Base-by-base conservation (phyloP, 345 rosid species). In the Pistacia vera region DNA sequence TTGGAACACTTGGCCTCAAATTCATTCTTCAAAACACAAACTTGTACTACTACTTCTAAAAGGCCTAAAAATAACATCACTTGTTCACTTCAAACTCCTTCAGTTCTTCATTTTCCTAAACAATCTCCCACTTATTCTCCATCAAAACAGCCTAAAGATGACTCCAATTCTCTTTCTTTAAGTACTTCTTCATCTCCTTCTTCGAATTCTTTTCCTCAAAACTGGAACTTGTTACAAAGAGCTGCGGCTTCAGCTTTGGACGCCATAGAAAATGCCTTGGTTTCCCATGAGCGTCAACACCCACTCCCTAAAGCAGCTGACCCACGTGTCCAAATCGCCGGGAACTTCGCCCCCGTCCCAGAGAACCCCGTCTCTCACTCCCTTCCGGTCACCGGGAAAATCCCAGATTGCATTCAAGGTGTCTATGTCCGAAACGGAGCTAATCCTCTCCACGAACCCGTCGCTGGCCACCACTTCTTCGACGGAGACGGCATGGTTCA, bases 401-500 rank as follows among this genome's bases (percentile, higher is more conserved):
- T 93, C 70, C 97, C 98, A 0, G 86, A 87, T 2, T 85, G 89
- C 35, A 87, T 93, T n/a, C 81, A 77, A 48, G 98, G 98, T 11
- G 90, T 84, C 30, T 93, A 92, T 51, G 89, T 89, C 4, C 75
- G 98, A 10, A 93, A 93, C 87, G 98, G 98, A 28, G 97, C 98
- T 9, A 93, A 92, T 73, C 98, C 98, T 3, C 94, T 90, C 67
- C 91, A 90, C 77, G 90, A 89, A 60, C 98, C 97, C 2, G 89
- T 90, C 16, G 87, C 95, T 5, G 97, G 98, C 17, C 98, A 93
- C 82, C 98, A 93, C 82, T 85, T 93, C 70, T 93, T 93, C 58
- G 98, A 92, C 62, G 98, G 98, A 4, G 97, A 93, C 66, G 97
- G 98, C 22, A 93, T 93, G 98, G 89, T 93, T 68, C 98, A 93